Evolutionary conservation across 2,329 filamentous ascomycete genomes (phyloP).

Genomic region (Pseudogymnoascus sp.): DNA sequence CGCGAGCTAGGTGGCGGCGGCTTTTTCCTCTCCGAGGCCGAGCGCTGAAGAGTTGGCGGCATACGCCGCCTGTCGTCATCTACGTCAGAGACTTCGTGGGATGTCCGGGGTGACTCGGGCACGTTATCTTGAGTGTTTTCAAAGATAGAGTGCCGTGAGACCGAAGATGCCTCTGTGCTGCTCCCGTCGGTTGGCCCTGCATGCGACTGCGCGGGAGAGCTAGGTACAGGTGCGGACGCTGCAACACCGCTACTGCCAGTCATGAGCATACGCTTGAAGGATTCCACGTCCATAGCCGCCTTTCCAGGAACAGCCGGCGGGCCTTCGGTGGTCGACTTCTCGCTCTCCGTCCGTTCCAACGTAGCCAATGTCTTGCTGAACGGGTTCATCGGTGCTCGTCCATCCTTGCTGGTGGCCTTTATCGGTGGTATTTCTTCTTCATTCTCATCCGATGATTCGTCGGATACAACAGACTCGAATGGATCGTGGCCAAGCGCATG

Average conservation of each 20-base stretch:
- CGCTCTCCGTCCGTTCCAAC: conserved; percentile 34
- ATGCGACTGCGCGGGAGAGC: conserved; percentile 23
- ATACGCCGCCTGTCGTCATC: conserved; percentile 41
- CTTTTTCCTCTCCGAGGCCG: conserved; percentile 49
- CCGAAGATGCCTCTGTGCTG: conserved; percentile 51
- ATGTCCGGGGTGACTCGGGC: conserved; percentile 47
- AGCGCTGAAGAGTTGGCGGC: conserved; percentile 19
- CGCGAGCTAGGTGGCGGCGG: conserved; percentile 70
- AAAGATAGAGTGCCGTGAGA: conserved; percentile 52
- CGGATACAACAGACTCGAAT: conserved; percentile 28
- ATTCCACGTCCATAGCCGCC: conserved; percentile 62
- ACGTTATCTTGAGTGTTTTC: conserved; percentile 40
- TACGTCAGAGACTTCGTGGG: conserved; percentile 51
- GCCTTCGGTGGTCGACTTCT: conserved; percentile 10
- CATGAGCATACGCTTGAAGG: conserved; percentile 68
- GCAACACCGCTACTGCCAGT: conserved; percentile 54
- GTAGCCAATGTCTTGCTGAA: conserved; percentile 51
- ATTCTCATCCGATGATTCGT: conserved; percentile 24
- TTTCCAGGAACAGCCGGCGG: conserved; percentile 26
- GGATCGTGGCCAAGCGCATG: conserved; percentile 23
- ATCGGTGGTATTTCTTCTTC: conserved; percentile 17
- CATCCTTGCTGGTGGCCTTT: background rate
- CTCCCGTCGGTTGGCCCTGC: conserved; percentile 39
- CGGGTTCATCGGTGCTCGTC: conserved; percentile 40
- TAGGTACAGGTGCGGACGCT: conserved; percentile 21